phyloP scores from a whole-genome alignment of 495 filamentous ascomycete species.

The Clavariopsis aquatica region DNA sequence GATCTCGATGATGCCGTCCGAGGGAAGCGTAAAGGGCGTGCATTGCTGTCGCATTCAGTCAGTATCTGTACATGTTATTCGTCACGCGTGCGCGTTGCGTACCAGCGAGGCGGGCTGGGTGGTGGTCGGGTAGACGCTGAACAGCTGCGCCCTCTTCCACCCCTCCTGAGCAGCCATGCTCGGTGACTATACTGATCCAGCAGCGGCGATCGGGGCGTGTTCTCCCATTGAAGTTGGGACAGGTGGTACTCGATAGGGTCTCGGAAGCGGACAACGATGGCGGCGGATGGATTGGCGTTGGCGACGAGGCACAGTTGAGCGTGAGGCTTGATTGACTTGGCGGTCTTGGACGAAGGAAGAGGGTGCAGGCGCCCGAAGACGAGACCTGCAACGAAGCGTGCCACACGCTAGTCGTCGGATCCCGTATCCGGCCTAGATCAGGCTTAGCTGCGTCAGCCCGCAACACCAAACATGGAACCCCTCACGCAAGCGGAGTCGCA shows the following conservation, averaged over 20 bases:
- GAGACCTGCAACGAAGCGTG: conserved; percentile 2
- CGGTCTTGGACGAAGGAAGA: conserved; percentile 7
- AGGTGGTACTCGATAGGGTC: not conserved
- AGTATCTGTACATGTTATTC: conserved; percentile 7
- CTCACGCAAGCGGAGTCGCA: too few species aligned
- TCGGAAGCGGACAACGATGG: conserved; percentile 17
- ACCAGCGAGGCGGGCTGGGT: conserved; percentile 19
- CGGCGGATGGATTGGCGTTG: conserved; percentile 12
- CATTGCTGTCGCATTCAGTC: conserved; percentile 40
- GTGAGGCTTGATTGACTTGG: conserved; percentile 31
- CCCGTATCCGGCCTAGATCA: not conserved
- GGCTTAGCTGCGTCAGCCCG: not conserved
- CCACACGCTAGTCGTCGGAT: not conserved
- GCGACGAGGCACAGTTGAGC: conserved; percentile 21
- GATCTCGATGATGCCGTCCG: conserved; percentile 43
- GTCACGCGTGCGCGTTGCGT: conserved; percentile 9
- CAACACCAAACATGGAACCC: too few species aligned
- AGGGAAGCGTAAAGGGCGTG: conserved; percentile 47
- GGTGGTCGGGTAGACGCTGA: conserved; percentile 22
- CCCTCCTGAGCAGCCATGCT: conserved; percentile 21
- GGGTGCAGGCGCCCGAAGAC: not conserved
- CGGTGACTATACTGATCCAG: conserved; percentile 35
- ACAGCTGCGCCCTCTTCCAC: conserved; percentile 26
- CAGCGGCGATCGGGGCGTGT: conserved; percentile 15
- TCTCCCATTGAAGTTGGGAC: conserved; percentile 26